Evolutionary conservation across 148 eudicot genomes (phyloP).

Genomic region (Pouteria glomerata): DNA sequence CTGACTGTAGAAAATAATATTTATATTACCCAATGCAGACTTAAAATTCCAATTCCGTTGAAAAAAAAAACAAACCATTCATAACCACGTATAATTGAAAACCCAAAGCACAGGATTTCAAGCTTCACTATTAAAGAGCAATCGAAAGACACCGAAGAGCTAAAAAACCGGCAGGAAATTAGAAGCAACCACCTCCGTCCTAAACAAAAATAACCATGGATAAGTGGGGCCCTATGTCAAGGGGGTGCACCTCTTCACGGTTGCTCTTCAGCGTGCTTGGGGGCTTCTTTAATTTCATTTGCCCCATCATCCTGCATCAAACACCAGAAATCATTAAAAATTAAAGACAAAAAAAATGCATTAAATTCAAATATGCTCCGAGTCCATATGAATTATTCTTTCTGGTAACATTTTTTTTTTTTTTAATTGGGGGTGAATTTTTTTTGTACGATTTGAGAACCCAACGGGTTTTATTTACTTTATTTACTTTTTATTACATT

Average conservation of each 20-base stretch:
- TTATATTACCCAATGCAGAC: no score
- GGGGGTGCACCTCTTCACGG: background rate
- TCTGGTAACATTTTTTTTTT: background rate
- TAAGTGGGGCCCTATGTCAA: background rate
- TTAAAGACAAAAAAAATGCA: background rate
- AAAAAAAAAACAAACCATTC: no score
- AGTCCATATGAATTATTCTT: background rate
- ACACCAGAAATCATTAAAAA: background rate
- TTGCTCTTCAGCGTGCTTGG: constrained; percentile 42
- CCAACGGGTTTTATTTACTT: no score
- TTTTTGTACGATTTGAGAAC: background rate
- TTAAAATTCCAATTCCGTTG: no score
- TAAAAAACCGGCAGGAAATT: background rate
- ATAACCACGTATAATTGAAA: no score
- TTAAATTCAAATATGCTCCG: background rate
- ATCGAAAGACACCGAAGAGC: no score
- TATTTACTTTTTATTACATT: no score
- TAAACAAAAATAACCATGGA: background rate
- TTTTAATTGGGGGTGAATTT: background rate
- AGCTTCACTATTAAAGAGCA: no score
- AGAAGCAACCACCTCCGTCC: no score
- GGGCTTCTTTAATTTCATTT: constrained; percentile 56
- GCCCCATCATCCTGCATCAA: constrained; percentile 49
- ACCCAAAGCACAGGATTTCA: no score
- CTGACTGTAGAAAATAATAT: no score